A percentile compares a stretch with the other conserved stretches of the same genome.
phyloP scores from a whole-genome alignment of 495 filamentous ascomycete genomes.

The Aspergillus ellipticus region DNA sequence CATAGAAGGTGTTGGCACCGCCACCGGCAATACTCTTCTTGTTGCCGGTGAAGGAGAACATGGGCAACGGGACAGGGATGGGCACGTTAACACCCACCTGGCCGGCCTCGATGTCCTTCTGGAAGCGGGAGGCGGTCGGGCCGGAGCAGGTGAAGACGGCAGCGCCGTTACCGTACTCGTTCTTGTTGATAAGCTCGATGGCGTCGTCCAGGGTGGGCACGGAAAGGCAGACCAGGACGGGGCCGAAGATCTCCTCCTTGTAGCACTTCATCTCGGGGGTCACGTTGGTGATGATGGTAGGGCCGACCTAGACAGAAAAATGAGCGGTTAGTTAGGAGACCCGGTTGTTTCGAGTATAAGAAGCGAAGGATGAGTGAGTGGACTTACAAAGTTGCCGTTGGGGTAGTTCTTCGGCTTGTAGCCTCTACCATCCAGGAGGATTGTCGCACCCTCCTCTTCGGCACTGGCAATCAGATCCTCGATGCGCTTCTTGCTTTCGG shows the following conservation, averaged over 20 bases:
- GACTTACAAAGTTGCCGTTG: slow-evolving; percentile 85
- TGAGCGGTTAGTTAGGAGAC: neutral
- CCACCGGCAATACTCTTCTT: slow-evolving; percentile 95
- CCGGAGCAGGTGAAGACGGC: slow-evolving; percentile 66
- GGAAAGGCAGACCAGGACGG: slow-evolving; percentile 53
- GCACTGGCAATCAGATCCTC: slow-evolving; percentile 84
- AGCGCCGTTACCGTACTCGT: slow-evolving; percentile 69
- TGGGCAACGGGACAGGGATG: slow-evolving; percentile 83
- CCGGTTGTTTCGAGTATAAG: no score
- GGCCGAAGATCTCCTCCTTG: slow-evolving; percentile 94
- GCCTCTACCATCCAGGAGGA: slow-evolving; percentile 89
- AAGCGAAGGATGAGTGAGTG: neutral
- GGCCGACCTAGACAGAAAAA: slow-evolving; percentile 56
- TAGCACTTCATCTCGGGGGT: slow-evolving; percentile 93
- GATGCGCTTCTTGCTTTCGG: slow-evolving; percentile 87
- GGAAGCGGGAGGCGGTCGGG: slow-evolving; percentile 58
- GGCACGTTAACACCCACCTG: slow-evolving; percentile 63
- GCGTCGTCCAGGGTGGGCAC: slow-evolving; percentile 71
- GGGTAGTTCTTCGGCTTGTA: slow-evolving; percentile 89
- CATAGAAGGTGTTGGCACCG: slow-evolving; percentile 93
- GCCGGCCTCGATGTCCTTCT: slow-evolving; percentile 58
- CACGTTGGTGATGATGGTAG: slow-evolving; percentile 93
- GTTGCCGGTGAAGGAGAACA: slow-evolving; percentile 98
- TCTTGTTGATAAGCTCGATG: slow-evolving; percentile 61
- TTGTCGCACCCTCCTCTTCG: slow-evolving; percentile 89